Evolutionary conservation across 208 protist genomes (phyloP), one percentile per base, ranked within the genome.

Genomic region (Leishmania mexicana): DNA sequence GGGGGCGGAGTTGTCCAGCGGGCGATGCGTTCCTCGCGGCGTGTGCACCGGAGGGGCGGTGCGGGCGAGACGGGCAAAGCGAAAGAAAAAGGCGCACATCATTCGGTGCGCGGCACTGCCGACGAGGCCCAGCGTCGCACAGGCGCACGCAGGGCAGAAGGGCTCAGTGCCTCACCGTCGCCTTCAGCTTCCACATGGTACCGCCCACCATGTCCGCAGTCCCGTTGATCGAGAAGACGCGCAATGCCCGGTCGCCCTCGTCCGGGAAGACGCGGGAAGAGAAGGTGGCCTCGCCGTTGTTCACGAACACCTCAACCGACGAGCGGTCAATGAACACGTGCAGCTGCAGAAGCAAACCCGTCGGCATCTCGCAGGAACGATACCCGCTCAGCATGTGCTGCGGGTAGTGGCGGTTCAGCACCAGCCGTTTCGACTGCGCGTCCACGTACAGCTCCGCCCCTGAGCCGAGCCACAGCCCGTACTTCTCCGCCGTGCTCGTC

Each of bases 341-440:
- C 74, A 93, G 76, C n/a, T 60, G 64, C 82, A 92, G 83, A 70
- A 89, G 60, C 75, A 82, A 79, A 28, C 65, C 67, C n/a, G 21
- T 49, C 49, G 84, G 83, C 75, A 91, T 42, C 78, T 81, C 68
- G 53, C 87, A 91, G n/a, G 83, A 85, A 83, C 89, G 89, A 58
- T 91, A 88, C 31, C 87, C 89, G 73, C 85, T 86, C 62, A 93
- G 68, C 80, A 91, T 86, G 81, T 91, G 74, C 11, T 91, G 85
- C 74, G 89, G 89, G 83, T 90, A 93, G 89, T 93, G 89, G 13
- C 89, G 89, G 70, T 88, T 82, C 78, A 93, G 76, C 76, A 93
- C 89, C 10, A 90, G 64, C 19, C 85, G 85, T 45, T 88, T 80
- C 21, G 79, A 75, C 85, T 93, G 89, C 60, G 85, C 77, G 60